Conservation (phyloP, 179 eudicot genomes). For the Beta corolliflora region DNA sequence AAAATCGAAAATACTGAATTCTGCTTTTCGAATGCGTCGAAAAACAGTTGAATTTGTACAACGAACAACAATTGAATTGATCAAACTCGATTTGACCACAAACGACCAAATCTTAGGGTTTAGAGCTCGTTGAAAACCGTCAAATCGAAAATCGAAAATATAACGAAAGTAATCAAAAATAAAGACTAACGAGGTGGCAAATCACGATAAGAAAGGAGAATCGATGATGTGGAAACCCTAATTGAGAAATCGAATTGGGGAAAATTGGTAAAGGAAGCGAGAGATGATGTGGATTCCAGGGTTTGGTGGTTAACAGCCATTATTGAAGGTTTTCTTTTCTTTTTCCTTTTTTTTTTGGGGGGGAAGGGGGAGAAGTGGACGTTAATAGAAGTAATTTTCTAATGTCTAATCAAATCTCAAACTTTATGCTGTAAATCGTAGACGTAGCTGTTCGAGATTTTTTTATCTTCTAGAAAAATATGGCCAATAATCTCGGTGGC, state of each 20-base stretch:
- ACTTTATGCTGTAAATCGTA: not conserved
- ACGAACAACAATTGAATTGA: not conserved
- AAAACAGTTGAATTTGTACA: not conserved
- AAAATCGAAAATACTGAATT: not conserved
- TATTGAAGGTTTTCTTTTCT: conserved; percentile 5
- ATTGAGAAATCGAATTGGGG: conserved; percentile 10
- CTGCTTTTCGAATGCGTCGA: not conserved
- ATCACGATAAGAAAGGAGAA: not conserved
- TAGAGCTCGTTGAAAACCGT: not conserved
- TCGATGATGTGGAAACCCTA: conserved; percentile 22
- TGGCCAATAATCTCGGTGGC: not conserved
- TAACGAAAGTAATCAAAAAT: not conserved
- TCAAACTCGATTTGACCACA: conserved; percentile 1
- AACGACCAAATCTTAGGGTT: conserved; percentile 16
- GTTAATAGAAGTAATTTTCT: not conserved
- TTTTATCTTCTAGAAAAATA: not conserved
- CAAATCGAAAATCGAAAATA: not conserved
- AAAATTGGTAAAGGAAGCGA: not conserved
- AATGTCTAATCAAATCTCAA: not conserved
- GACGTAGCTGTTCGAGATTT: not conserved
- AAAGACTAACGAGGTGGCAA: conserved; percentile 18
- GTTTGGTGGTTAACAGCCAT: conserved; percentile 30
- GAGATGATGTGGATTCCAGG: not conserved
- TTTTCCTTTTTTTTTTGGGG: not conserved
- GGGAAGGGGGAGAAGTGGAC: not conserved